A percentile compares a stretch with the other conserved stretches of the same genome.
Conservation (phyloP, 2,329 filamentous ascomycete species). For the Graphiopsis chlorocephala region DNA sequence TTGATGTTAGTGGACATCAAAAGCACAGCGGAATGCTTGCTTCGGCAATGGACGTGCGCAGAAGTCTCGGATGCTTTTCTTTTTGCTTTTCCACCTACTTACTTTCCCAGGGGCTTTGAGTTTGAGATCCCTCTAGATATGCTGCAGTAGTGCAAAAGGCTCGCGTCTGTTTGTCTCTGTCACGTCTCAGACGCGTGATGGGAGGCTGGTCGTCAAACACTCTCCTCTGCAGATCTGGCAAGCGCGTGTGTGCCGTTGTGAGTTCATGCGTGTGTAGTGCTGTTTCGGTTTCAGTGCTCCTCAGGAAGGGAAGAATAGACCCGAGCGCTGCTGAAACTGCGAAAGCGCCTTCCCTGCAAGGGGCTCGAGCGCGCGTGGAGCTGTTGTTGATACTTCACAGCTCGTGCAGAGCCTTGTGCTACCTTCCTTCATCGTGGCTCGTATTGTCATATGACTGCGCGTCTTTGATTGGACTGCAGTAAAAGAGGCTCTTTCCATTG, state of each 20-base stretch:
- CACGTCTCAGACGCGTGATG: conserved; percentile 1
- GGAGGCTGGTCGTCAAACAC: neutral
- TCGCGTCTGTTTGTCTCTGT: neutral
- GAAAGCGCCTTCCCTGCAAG: neutral
- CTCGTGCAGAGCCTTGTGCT: neutral
- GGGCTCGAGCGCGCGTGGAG: conserved; percentile 1
- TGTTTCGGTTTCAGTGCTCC: neutral
- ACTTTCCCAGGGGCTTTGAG: neutral
- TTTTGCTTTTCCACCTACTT: neutral
- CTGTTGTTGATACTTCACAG: neutral
- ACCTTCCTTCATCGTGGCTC: no score
- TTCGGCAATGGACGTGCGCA: neutral
- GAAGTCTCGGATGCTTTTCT: neutral
- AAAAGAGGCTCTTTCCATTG: neutral
- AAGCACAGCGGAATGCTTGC: neutral
- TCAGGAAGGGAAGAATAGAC: neutral
- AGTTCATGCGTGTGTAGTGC: neutral
- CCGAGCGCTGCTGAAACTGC: neutral
- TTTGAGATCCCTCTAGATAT: neutral
- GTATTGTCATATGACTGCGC: neutral
- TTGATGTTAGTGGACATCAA: neutral
- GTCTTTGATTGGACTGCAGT: neutral
- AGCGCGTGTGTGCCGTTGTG: neutral
- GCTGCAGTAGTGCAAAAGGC: neutral
- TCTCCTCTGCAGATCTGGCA: neutral